A percentile compares a stretch with the other conserved stretches of the same genome.
phyloP scores from a whole-genome alignment of 2,329 filamentous ascomycete species.

The Ophiostoma tasmaniense region DNA sequence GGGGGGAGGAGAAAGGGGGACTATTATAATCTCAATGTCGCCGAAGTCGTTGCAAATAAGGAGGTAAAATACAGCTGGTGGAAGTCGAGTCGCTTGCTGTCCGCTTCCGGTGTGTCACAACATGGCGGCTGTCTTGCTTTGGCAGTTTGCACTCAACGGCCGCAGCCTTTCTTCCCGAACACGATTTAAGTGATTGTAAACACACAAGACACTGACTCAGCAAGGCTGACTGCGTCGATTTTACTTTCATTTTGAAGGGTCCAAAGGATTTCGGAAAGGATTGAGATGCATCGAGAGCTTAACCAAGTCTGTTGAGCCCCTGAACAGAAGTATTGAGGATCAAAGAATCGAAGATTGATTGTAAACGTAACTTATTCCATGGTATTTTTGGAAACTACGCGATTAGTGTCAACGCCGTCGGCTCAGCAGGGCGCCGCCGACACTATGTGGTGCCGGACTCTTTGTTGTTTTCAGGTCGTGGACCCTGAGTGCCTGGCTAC shows the following conservation, averaged over 20 bases:
- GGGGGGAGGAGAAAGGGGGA: background rate
- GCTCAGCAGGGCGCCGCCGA: background rate
- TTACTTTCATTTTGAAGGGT: background rate
- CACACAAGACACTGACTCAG: background rate
- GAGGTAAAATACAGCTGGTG: background rate
- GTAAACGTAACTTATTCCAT: no score
- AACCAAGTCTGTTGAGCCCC: background rate
- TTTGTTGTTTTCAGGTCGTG: background rate
- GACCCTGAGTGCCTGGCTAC: background rate
- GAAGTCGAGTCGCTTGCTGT: background rate
- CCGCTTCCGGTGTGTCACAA: background rate
- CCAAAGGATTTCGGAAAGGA: no score
- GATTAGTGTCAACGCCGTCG: background rate
- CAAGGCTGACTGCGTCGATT: background rate
- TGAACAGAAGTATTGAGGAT: background rate
- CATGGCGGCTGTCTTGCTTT: background rate
- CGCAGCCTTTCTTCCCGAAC: background rate
- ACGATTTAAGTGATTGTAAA: background rate
- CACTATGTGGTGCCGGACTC: background rate
- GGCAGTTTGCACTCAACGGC: background rate
- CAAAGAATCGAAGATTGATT: no score
- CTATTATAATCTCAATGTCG: background rate
- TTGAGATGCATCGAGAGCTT: no score
- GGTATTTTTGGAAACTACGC: background rate
- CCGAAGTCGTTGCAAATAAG: background rate